These are phyloP conservation scores for Talaromyces sp. DNA, from an alignment of 2,329 filamentous ascomycete species.

Conservation along the genomic window DNA sequence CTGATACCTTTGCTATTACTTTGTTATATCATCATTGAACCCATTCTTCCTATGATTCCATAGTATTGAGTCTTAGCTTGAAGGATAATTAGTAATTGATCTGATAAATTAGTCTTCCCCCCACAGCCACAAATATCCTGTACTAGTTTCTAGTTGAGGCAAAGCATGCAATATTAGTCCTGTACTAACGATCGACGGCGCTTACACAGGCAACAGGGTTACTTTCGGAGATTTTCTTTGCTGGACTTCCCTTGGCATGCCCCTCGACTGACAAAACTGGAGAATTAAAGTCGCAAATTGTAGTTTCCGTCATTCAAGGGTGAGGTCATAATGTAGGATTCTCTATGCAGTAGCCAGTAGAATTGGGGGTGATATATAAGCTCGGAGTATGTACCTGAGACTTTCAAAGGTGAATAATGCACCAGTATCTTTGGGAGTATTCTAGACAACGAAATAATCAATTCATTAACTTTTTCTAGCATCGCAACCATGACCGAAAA, in stretches of 20 bases:
- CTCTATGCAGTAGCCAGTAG: background rate
- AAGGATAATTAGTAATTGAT: background rate
- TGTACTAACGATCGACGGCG: background rate
- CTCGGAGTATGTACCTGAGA: background rate
- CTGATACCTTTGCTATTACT: conserved; percentile 9
- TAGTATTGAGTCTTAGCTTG: background rate
- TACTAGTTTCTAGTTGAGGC: background rate
- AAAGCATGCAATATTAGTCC: background rate
- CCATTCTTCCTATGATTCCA: background rate
- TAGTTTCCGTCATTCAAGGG: background rate
- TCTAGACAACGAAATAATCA: background rate
- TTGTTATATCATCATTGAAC: background rate
- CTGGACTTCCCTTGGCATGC: background rate
- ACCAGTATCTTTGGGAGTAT: background rate
- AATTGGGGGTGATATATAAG: background rate
- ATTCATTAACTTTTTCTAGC: background rate
- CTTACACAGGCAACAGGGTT: background rate
- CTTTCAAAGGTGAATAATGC: background rate
- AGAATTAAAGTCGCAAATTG: background rate
- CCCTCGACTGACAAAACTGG: background rate
- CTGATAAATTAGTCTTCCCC: background rate
- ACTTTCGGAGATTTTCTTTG: background rate
- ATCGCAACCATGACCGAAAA: background rate
- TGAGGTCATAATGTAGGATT: background rate
- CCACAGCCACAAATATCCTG: background rate